Percentiles rank a stretch among this genome's conserved stretches.
phyloP scores from a whole-genome alignment of 2,329 filamentous ascomycete species.

The Penicillium sp. region DNA sequence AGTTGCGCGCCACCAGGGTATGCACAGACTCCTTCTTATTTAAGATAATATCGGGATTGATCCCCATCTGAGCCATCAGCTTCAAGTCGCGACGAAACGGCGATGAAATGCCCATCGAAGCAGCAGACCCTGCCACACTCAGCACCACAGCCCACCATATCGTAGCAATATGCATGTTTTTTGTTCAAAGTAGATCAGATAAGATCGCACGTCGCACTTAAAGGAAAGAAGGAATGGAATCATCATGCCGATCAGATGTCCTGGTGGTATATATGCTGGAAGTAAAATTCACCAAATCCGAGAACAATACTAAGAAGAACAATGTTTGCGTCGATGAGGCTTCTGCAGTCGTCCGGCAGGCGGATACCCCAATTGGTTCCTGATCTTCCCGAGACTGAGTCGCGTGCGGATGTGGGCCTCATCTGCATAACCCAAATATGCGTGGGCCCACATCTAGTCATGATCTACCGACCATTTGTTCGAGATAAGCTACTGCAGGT shows the following conservation, averaged over 20 bases:
- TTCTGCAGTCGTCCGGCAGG: background rate
- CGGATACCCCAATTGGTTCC: background rate
- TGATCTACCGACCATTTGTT: background rate
- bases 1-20: background rate
- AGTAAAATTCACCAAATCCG: conserved; percentile 1
- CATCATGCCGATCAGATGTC: background rate
- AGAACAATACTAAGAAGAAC: conserved; percentile 3
- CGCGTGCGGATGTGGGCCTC: background rate
- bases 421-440: background rate
- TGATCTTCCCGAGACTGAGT: background rate
- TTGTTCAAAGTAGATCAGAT: background rate
- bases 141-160: background rate
- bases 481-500: background rate
- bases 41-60: conserved; percentile 15
- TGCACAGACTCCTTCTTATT: conserved; percentile 2
- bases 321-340: conserved; percentile 6
- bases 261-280: background rate
- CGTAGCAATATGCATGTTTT: background rate
- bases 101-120: background rate
- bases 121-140: background rate
- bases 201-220: background rate
- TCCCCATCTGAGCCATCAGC: conserved; percentile 18
- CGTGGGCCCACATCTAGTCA: background rate
- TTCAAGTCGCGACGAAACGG: conserved; percentile 12
- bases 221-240: background rate